Evolutionary conservation across 2,329 filamentous ascomycete species (phyloP), one percentile per base, ranked within the genome.

Genomic region (Nigrospora sphaerica): DNA sequence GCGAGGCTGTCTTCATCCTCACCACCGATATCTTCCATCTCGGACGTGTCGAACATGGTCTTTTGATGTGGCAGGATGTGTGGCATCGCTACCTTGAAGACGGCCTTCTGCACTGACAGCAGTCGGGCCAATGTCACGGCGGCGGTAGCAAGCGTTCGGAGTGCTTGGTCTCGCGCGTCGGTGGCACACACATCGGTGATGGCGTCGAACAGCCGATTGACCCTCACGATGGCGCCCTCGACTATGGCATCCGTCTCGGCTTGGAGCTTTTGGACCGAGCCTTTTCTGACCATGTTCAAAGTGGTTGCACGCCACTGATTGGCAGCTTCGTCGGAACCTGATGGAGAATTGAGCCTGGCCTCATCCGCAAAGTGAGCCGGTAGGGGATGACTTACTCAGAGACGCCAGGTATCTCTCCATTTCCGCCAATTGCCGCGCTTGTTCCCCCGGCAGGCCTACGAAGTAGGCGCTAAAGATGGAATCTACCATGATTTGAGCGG

Each of bases 241-340:
- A 67, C 65, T 32, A 73, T 57, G 19, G 57, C 52, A 17, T 62
- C 51, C 4, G 77, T 80, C 54, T 74, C 67, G 13, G 62, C 55
- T 43, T 72, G 65, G 32, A 81, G 67, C 46, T 67, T 71, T 32
- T 67, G 56, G 14, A 65, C 61, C 6, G 74, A 69, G 49, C 78
- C 77, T 54, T 77, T 78, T 45, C 72, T 73, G 43, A 86, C 62
- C 38, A 82, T 69, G 23, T 77, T 71, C 36, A 85, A 70, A 2
- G 82, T 86, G n/a, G 73, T 70, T 6, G 81, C 78, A 35, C 83
- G 78, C 82, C 82, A 86, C 57, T 81, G 77, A 58, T 84, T 85
- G 50, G 82, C 71, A 31, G 74, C 68, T 50, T 78, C 74, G 39
- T 69, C 66, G 6, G 75, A 70, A 42, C 67, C 69, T 66, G 61